phyloP scores from a whole-genome alignment of 2,329 filamentous ascomycete genomes.

The Colletotrichum orbiculare region DNA sequence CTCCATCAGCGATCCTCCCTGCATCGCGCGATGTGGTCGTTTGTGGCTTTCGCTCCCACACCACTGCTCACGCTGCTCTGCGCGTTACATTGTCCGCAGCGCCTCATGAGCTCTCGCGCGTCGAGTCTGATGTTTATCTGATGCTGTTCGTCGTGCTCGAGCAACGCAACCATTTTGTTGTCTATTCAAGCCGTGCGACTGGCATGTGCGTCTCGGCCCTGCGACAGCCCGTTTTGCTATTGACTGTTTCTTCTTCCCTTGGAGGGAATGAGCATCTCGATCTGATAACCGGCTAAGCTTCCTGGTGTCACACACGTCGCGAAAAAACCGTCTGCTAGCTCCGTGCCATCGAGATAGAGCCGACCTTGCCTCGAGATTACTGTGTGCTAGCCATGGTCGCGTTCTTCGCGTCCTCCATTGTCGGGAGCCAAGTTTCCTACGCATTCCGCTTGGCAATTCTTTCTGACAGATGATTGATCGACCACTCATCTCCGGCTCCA shows the following conservation, averaged over 20 bases:
- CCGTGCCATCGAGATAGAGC: too few relatives aligned
- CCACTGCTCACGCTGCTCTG: neutral
- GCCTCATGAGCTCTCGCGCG: neutral
- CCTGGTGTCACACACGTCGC: conserved; percentile 6
- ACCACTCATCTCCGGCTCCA: too few relatives aligned
- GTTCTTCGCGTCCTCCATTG: too few relatives aligned
- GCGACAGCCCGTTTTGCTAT: too few relatives aligned
- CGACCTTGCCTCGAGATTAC: too few relatives aligned
- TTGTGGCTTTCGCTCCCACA: neutral
- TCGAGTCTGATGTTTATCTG: conserved; percentile 8
- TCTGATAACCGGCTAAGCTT: conserved; percentile 4
- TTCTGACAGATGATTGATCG: too few relatives aligned
- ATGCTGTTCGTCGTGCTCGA: neutral
- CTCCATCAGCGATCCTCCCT: conserved; percentile 5
- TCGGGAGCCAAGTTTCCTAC: too few relatives aligned
- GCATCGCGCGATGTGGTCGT: neutral
- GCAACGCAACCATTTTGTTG: neutral
- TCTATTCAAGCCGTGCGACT: neutral
- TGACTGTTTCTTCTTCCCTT: too few relatives aligned
- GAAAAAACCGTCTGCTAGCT: neutral
- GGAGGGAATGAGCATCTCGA: neutral
- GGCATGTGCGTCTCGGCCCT: neutral
- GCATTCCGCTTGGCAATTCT: too few relatives aligned
- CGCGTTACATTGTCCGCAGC: neutral
- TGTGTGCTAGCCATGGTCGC: too few relatives aligned